Evolutionary conservation across 2,329 filamentous ascomycete genomes (phyloP).

Genomic region (Aureobasidium sp.): DNA sequence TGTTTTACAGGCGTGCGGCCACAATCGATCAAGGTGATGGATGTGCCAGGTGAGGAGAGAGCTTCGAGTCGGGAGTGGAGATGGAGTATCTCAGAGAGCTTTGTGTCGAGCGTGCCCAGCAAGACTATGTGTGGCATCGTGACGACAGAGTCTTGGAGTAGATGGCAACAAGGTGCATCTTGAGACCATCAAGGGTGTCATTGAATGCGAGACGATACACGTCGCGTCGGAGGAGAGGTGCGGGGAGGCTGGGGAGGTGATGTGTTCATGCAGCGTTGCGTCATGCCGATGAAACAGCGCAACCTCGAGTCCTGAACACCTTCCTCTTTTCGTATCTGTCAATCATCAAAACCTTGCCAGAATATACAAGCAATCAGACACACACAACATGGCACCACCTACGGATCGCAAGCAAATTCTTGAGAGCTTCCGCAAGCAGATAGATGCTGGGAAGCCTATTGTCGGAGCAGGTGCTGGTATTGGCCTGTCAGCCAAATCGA

Average conservation of each 20-base stretch:
- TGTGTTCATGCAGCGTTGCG: constrained; percentile 1
- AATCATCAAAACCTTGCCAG: not conserved
- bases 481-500: constrained; percentile 61
- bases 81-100: constrained; percentile 50
- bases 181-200: not conserved
- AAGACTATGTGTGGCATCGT: constrained; percentile 39
- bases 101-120: constrained; percentile 58
- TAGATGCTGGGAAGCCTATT: constrained; percentile 49
- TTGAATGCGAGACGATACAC: not conserved
- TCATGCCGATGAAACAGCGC: not conserved
- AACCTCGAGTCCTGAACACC: not conserved
- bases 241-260: not conserved
- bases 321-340: not conserved
- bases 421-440: constrained; percentile 42
- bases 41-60: constrained; percentile 14
- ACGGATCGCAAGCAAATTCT: constrained; percentile 50
- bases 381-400: constrained; percentile 53
- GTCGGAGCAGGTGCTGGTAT: constrained; percentile 64
- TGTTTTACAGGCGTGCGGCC: constrained; percentile 39
- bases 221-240: not conserved
- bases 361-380: no score
- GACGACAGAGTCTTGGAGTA: no score
- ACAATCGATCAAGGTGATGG: constrained; percentile 46
- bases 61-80: constrained; percentile 38
- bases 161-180: not conserved